phyloP scores from a whole-genome alignment of 2,329 filamentous ascomycete species.

The Phaeophleospora eucalypticola region DNA sequence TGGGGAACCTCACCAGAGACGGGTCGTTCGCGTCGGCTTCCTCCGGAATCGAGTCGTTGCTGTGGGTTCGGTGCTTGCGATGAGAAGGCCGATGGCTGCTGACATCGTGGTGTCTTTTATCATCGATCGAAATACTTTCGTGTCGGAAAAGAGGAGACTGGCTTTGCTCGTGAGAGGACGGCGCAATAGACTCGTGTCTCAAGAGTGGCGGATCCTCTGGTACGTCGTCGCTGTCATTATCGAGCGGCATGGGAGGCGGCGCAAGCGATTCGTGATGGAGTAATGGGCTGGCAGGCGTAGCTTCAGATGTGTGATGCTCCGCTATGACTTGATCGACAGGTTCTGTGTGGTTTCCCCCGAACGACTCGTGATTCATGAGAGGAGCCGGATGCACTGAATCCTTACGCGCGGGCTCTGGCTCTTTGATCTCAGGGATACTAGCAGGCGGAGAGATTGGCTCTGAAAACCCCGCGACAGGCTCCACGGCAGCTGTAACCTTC shows the following conservation, averaged over 20 bases:
- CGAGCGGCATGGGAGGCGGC: constrained; percentile 5
- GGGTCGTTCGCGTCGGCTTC: constrained; percentile 30
- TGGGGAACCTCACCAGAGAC: constrained; percentile 33
- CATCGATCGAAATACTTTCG: constrained; percentile 26
- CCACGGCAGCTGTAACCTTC: constrained; percentile 7
- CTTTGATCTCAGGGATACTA: constrained; percentile 1
- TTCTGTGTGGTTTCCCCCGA: constrained; percentile 1
- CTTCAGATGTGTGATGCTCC: constrained; percentile 1
- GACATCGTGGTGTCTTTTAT: constrained; percentile 18
- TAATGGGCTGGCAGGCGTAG: constrained; percentile 25
- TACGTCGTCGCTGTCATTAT: constrained; percentile 17
- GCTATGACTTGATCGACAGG: neutral
- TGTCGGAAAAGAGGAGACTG: constrained; percentile 32
- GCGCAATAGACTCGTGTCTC: constrained; percentile 35
- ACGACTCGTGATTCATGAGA: constrained; percentile 2
- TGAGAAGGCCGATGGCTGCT: neutral
- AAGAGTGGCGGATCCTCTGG: constrained; percentile 32
- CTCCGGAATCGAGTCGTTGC: constrained; percentile 17
- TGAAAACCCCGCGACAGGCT: neutral
- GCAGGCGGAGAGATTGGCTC: neutral
- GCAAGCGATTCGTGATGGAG: constrained; percentile 31
- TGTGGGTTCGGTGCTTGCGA: constrained; percentile 10
- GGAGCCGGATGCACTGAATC: constrained; percentile 4
- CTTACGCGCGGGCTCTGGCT: neutral
- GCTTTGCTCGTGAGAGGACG: constrained; percentile 23